Conservation (phyloP, 495 filamentous ascomycete genomes). For the Penicillium soppii region DNA sequence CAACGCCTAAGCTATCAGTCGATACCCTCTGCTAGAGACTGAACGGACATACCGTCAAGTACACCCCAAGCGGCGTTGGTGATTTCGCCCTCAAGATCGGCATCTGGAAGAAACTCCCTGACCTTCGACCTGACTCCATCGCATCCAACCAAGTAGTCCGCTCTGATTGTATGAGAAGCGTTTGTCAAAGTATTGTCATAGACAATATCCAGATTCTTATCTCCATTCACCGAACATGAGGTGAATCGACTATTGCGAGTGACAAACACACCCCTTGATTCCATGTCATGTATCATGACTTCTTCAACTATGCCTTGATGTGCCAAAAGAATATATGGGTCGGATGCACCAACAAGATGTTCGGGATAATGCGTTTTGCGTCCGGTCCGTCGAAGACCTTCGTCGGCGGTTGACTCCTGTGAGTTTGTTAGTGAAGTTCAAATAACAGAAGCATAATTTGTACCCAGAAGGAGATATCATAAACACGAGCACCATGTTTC, state of each 20-base stretch:
- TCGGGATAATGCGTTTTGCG: conserved; percentile 70
- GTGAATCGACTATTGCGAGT: conserved; percentile 56
- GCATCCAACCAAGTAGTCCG: conserved; percentile 34
- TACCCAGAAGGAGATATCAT: conserved; percentile 72
- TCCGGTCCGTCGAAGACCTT: conserved; percentile 58
- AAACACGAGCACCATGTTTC: conserved; percentile 61
- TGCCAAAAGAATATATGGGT: conserved; percentile 69
- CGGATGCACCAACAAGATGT: conserved; percentile 66
- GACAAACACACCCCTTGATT: conserved; percentile 55
- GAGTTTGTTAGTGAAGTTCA: conserved; percentile 2
- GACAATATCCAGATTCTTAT: conserved; percentile 15
- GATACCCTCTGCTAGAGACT: not conserved
- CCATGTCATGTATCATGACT: conserved; percentile 63
- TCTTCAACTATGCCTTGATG: conserved; percentile 76
- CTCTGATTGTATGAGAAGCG: conserved; percentile 9
- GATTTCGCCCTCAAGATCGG: conserved; percentile 60
- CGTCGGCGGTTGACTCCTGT: conserved; percentile 54
- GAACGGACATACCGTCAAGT: conserved; percentile 55
- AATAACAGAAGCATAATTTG: not conserved
- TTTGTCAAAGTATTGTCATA: conserved; percentile 24
- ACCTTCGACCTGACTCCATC: conserved; percentile 35
- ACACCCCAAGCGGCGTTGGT: conserved; percentile 74
- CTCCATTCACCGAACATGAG: conserved; percentile 43
- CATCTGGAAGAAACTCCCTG: conserved; percentile 42
- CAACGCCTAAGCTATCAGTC: conserved; percentile 43